These are phyloP conservation scores for Coccomyxa subellipsoidea DNA, from an alignment of 163 green algal species.

Conservation along the genomic window DNA sequence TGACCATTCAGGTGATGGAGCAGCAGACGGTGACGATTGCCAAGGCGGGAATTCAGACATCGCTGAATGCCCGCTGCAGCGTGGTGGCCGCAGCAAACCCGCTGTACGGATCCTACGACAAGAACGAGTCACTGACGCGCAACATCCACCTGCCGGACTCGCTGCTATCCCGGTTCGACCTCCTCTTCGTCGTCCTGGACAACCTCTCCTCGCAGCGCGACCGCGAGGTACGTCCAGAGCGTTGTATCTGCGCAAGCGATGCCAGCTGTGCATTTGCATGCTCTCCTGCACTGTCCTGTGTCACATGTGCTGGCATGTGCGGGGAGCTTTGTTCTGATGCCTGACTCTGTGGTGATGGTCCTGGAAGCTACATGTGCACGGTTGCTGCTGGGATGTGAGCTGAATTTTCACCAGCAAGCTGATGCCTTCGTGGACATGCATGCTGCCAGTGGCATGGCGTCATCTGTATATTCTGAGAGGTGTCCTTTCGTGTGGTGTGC, in stretches of 20 bases:
- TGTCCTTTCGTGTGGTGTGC: constrained; percentile 8
- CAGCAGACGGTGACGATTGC: constrained; percentile 98
- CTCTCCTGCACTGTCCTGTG: too few relatives aligned
- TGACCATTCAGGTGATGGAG: constrained; percentile 83
- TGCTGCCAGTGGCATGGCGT: too few relatives aligned
- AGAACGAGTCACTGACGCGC: constrained; percentile 75
- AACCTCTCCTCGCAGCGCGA: constrained; percentile 81
- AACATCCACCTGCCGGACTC: constrained; percentile 98
- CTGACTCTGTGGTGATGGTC: too few relatives aligned
- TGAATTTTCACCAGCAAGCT: too few relatives aligned
- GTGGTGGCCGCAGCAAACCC: constrained; percentile 97
- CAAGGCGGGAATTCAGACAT: constrained; percentile 96
- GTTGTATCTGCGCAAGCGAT: too few relatives aligned
- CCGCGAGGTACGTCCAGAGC: constrained; percentile 42
- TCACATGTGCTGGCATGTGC: too few relatives aligned
- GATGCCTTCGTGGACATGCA: too few relatives aligned
- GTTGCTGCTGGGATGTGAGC: too few relatives aligned
- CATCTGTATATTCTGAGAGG: too few relatives aligned
- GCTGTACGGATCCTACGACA: constrained; percentile 94
- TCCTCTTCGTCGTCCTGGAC: constrained; percentile 97
- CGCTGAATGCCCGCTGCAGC: constrained; percentile 93
- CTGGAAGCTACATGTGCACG: too few relatives aligned
- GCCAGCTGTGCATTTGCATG: too few relatives aligned
- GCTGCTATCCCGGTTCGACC: constrained; percentile 96
- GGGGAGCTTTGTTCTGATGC: too few relatives aligned